Conservation (phyloP, 1,284 basidiomycete species). For the Agroathelia rolfsii region DNA sequence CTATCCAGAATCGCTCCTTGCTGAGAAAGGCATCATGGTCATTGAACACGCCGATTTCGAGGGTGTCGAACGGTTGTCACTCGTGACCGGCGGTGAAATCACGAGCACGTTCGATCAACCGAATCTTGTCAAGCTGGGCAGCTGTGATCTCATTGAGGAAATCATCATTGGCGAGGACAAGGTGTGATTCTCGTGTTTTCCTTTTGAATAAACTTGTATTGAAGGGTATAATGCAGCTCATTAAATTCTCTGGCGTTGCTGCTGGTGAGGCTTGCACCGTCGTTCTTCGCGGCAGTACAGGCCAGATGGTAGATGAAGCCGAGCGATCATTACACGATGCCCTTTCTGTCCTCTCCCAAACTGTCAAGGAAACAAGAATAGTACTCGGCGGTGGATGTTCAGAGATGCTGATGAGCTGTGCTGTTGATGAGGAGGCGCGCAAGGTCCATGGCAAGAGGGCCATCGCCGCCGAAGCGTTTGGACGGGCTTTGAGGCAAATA, state of each 20-base stretch:
- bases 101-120: conserved; percentile 93
- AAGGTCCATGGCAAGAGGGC: conserved; percentile 91
- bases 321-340: conserved; percentile 97
- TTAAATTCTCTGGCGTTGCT: conserved; percentile 98
- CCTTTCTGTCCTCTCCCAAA: conserved; percentile 93
- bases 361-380: conserved; percentile 92
- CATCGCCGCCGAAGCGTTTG: conserved; percentile 89
- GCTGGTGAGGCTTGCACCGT: conserved; percentile 99
- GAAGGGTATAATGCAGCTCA: conserved; percentile 54
- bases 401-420: conserved; percentile 96
- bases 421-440: conserved; percentile 84
- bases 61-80: conserved; percentile 90
- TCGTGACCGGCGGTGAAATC: conserved; percentile 98
- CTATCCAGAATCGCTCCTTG: conserved; percentile 91
- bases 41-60: conserved; percentile 99
- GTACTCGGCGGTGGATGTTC: conserved; percentile 95
- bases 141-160: conserved; percentile 94
- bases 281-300: conserved; percentile 92
- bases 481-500: conserved; percentile 84
- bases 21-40: conserved; percentile 90
- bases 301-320: conserved; percentile 99
- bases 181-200: conserved; percentile 33
- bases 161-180: conserved; percentile 99
- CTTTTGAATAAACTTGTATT: too few species aligned
- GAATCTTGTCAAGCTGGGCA: conserved; percentile 88